Base-by-base conservation (phyloP, 2,329 filamentous ascomycete species). In the Gaeumannomyces sp. region DNA sequence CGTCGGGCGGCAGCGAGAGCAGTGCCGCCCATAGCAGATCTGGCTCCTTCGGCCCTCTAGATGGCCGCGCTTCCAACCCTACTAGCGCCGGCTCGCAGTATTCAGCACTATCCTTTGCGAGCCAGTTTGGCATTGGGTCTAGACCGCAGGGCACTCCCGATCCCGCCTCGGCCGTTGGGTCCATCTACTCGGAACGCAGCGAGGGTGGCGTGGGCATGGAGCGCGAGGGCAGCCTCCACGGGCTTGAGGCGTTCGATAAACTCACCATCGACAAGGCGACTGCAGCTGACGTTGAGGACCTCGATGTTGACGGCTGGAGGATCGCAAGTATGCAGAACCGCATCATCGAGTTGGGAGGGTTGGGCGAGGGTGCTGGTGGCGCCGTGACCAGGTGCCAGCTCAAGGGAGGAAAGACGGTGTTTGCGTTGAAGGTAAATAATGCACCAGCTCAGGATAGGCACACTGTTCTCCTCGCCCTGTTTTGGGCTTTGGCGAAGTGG, bases 281-380 rank as follows among this genome's bases (percentile, higher is more conserved):
- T 68, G 90, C 89, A 29, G 79, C 94, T 56, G 95, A 99, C 75
- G 94, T 97, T 4, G 94, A 97, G 71, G 94, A 98, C 70, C 79
- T 99, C 61, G 94, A 98, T 73, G 93, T 97, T 72, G 91, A 96
- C 68, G 93, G 92, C 27, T 99, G 95, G 95, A 88, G 91, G 73
- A 93, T 96, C 63, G 95, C 94, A 14, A 96, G 93, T 73, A 85
- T 91, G 75, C 92, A 96, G 74, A 90, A 91, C 69, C 86, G 93
- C 71, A 96, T 99, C 67, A 82, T 91, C 62, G 93, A 99, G 77
- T 79, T 97, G 33, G 95, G 94, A 33, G 93, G 90, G 72, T 79
- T 99, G 58, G 95, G 95, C 65, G 95, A 99, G 76, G 95, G 95
- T 71, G 95, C 95, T 61, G 95, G 95, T 68, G 95, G 95, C 73